Evolutionary conservation across 2,329 filamentous ascomycete genomes (phyloP), one percentile per base, ranked within the genome.

Genomic region (Xylaria multiplex): DNA sequence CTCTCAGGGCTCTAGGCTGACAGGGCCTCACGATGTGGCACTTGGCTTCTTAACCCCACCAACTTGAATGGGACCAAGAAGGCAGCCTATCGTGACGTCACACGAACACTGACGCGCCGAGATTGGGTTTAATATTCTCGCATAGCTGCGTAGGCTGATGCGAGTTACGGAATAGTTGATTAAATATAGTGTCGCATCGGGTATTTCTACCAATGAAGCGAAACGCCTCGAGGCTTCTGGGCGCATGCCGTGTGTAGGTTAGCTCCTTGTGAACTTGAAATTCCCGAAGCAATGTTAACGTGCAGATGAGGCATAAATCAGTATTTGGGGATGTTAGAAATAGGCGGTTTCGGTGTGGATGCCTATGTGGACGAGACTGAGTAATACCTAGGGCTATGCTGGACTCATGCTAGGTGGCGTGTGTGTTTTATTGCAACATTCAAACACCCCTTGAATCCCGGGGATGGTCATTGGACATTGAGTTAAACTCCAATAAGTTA

Each of bases 41-140:
- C 59, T 22, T 42, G 62, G 62, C n/a, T 64, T 6, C 42, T 59
- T 22, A 56, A 55, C 19, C 54, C 59, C 53, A 55, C 54, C 11
- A 64, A 58, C 30, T 59, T 40, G 53, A 40, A 8, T 37, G 22
- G 3, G 48, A 59, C 42, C 16, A 55, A n/a, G 16, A 46, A 54
- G 32, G 6, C 35, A 3, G 55, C 49, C 6, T 46, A n/a, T 35
- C 19, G 32, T 37, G 48, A 53, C 11, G 24, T 24, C 8, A 52
- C 55, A 35, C 46, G 48, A 11, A 24, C 37, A 24, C 30, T 64
- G 24, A 32, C 59, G 30, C 24, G 43, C 14, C 11, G 14, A 6
- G 57, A 58, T 11, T 65, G 19, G 24, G 49, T 55, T 2, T n/a
- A 52, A 62, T 19, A 32, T 65, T 22, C 45, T 65, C 7, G 57